Conservation (phyloP, 2,329 filamentous ascomycete genomes). For the Dactylellina cionopaga region DNA sequence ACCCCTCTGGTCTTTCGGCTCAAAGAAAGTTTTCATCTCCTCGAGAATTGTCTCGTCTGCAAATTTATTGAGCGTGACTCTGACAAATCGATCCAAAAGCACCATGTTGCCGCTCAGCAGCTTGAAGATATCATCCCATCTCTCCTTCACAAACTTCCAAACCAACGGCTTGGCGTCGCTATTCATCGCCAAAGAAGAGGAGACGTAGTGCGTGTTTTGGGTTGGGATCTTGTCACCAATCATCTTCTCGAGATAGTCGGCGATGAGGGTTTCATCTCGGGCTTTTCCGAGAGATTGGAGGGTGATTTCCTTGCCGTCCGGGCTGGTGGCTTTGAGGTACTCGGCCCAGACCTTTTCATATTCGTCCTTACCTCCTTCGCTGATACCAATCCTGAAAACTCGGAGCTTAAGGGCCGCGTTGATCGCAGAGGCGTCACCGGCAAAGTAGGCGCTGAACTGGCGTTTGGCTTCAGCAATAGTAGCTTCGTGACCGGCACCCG, state of each 20-base stretch:
- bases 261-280: conserved; percentile 74
- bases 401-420: conserved; percentile 82
- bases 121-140: conserved; percentile 78
- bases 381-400: conserved; percentile 81
- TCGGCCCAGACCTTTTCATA: conserved; percentile 82
- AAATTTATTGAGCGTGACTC: conserved; percentile 80
- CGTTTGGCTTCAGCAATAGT: conserved; percentile 77
- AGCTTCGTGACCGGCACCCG: conserved; percentile 78
- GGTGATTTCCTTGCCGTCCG: conserved; percentile 90
- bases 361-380: conserved; percentile 75
- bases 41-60: conserved; percentile 74
- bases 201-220: conserved; percentile 87
- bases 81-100: conserved; percentile 82
- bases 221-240: conserved; percentile 85
- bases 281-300: conserved; percentile 79
- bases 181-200: conserved; percentile 77
- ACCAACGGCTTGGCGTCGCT: conserved; percentile 75
- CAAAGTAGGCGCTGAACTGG: conserved; percentile 82
- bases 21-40: conserved; percentile 87
- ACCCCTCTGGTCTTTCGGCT: conserved; percentile 81
- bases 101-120: conserved; percentile 84
- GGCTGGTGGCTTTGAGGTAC: conserved; percentile 81
- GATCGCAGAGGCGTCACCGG: conserved; percentile 74
- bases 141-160: conserved; percentile 85
- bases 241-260: conserved; percentile 75